Evolutionary conservation across 83 land plant species (phyloP).

Genomic region (Thuja plicata): DNA sequence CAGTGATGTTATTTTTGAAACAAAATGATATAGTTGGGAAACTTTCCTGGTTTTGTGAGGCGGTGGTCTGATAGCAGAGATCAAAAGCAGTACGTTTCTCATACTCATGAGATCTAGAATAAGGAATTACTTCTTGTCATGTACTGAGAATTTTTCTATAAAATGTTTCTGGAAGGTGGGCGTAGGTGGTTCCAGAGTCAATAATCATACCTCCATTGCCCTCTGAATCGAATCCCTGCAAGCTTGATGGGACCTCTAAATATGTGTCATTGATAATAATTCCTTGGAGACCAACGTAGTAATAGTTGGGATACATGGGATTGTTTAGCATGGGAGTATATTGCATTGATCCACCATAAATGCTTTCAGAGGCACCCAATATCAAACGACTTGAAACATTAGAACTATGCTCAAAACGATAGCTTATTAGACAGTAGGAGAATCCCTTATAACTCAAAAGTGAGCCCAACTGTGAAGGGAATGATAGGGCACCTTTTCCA

Average conservation of each 20-base stretch:
- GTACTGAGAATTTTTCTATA: slow-evolving; percentile 23
- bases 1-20: neutral
- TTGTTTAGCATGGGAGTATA: slow-evolving; percentile 46
- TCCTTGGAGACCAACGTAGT: slow-evolving; percentile 45
- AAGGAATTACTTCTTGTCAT: slow-evolving; percentile 17
- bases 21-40: neutral
- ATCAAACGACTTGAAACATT: slow-evolving; percentile 44
- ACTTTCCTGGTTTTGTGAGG: neutral
- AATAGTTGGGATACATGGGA: slow-evolving; percentile 45
- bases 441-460: slow-evolving; percentile 45
- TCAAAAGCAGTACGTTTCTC: slow-evolving; percentile 41
- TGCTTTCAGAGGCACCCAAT: slow-evolving; percentile 36
- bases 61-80: slow-evolving; percentile 39
- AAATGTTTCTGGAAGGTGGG: slow-evolving; percentile 35
- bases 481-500: slow-evolving; percentile 45
- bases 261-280: slow-evolving; percentile 22
- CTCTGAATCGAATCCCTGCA: slow-evolving; percentile 30
- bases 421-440: slow-evolving; percentile 48
- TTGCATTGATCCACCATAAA: slow-evolving; percentile 23
- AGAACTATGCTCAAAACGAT: slow-evolving; percentile 44
- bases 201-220: slow-evolving; percentile 56
- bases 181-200: slow-evolving; percentile 57
- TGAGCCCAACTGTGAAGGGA: slow-evolving; percentile 33
- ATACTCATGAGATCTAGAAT: slow-evolving; percentile 23
- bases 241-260: slow-evolving; percentile 25